phyloP scores from a whole-genome alignment of 345 rosid genomes.

The Draba incana region DNA sequence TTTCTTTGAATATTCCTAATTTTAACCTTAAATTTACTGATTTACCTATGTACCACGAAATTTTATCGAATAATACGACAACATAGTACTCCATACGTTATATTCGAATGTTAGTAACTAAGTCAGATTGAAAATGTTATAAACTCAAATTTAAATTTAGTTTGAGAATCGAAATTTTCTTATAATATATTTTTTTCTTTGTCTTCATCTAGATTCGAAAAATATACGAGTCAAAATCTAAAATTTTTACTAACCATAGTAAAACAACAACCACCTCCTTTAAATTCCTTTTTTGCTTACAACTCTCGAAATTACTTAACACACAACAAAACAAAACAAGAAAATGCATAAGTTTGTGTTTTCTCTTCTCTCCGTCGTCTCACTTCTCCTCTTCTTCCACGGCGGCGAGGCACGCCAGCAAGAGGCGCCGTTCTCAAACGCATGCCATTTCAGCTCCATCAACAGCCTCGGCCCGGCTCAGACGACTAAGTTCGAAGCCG shows the following conservation, averaged over 20 bases:
- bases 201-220: neutral
- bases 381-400: slow-evolving; percentile 46
- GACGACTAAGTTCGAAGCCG: slow-evolving; percentile 54
- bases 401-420: slow-evolving; percentile 43
- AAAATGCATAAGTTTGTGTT: slow-evolving; percentile 33
- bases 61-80: no score
- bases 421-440: slow-evolving; percentile 35
- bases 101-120: neutral
- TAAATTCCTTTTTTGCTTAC: slow-evolving; percentile 14
- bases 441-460: slow-evolving; percentile 56
- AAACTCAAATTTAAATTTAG: neutral
- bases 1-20: slow-evolving; percentile 1
- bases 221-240: no score
- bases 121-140: neutral
- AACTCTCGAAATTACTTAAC: neutral
- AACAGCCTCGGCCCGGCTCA: slow-evolving; percentile 50
- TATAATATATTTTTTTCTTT: neutral
- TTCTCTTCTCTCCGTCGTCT: slow-evolving; percentile 40
- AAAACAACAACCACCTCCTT: slow-evolving; percentile 18
- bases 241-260: neutral
- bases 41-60: no score
- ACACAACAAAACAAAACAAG: slow-evolving; percentile 7
- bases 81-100: neutral
- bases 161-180: no score
- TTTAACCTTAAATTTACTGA: neutral